Conservation (phyloP, 306 rosid genomes). For the Trifolium dubium region DNA sequence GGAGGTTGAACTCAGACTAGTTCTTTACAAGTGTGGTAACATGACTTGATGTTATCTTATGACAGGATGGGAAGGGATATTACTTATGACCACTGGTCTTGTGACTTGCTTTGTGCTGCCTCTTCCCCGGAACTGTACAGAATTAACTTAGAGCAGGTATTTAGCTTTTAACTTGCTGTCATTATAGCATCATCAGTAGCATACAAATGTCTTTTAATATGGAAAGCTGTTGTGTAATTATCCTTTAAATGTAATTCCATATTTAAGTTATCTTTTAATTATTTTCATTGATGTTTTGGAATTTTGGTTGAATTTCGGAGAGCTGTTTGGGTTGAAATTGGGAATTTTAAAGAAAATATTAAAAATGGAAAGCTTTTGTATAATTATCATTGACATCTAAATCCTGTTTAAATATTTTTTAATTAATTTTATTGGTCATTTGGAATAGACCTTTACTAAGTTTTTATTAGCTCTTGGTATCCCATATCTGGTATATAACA, state of each 20-base stretch:
- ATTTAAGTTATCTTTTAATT: slow-evolving; percentile 7
- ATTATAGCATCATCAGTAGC: neutral
- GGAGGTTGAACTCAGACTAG: neutral
- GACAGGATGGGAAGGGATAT: slow-evolving; percentile 94
- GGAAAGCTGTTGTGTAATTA: neutral
- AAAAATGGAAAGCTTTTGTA: neutral
- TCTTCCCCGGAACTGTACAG: slow-evolving; percentile 91
- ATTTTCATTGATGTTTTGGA: slow-evolving; percentile 1
- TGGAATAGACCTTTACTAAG: slow-evolving; percentile 25
- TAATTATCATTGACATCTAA: slow-evolving; percentile 28
- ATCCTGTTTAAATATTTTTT: slow-evolving; percentile 16
- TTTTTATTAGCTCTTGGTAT: slow-evolving; percentile 13
- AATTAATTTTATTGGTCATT: slow-evolving; percentile 10
- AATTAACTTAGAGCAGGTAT: slow-evolving; percentile 90
- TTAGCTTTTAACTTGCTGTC: slow-evolving; percentile 28
- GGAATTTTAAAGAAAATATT: neutral
- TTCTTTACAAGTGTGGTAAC: slow-evolving; percentile 6
- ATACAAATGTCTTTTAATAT: slow-evolving; percentile 1
- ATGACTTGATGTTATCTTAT: slow-evolving; percentile 36
- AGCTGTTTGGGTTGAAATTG: neutral
- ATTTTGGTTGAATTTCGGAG: neutral
- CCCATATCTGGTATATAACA: slow-evolving; percentile 2
- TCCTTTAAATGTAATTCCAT: slow-evolving; percentile 30
- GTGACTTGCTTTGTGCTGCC: slow-evolving; percentile 97
- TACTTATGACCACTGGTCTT: slow-evolving; percentile 85